Evolutionary conservation across 345 rosid species (phyloP).

Genomic region (Erucastrum elatum): DNA sequence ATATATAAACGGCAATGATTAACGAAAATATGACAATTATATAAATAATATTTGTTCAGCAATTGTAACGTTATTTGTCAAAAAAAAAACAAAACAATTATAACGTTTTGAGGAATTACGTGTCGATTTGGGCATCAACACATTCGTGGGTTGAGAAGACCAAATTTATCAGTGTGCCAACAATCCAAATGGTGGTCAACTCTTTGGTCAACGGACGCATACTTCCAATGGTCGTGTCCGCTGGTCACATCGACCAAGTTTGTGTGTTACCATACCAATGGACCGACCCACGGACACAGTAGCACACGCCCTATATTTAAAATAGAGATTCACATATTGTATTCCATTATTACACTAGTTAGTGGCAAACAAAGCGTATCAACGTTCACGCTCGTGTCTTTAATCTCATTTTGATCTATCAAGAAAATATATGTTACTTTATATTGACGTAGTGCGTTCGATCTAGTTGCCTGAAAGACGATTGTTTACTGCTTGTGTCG

Average conservation of each 20-base stretch:
- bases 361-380: not conserved
- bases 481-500: not conserved
- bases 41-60: not conserved
- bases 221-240: conserved; percentile 8
- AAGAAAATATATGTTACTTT: not conserved
- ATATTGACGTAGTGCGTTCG: not conserved
- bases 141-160: not conserved
- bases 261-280: not conserved
- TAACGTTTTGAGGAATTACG: not conserved
- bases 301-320: not conserved
- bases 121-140: not conserved
- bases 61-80: too few relatives aligned
- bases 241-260: conserved; percentile 8
- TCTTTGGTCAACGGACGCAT: not conserved
- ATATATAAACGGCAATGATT: not conserved
- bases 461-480: not conserved
- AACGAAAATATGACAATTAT: not conserved
- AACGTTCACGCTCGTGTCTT: not conserved
- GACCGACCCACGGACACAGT: not conserved
- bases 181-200: not conserved
- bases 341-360: not conserved
- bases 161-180: not conserved
- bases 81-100: not conserved
- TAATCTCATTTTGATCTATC: not conserved
- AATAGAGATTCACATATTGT: not conserved